Base-by-base conservation (phyloP, 345 rosid genomes). In the Brassica juncea region DNA sequence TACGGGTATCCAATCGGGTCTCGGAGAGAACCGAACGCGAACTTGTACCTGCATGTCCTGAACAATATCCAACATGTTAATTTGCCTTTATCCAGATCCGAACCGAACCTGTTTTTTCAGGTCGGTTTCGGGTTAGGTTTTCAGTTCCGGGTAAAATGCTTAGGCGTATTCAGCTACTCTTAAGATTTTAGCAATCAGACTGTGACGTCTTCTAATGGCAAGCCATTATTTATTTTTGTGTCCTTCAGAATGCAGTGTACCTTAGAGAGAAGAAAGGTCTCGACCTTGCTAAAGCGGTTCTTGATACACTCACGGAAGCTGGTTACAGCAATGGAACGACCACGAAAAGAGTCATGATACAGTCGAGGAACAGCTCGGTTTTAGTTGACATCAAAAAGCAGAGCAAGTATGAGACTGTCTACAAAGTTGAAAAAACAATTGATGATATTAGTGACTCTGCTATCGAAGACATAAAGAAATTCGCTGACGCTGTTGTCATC, bases 331-430 rank as follows among this genome's bases (percentile, higher is more conserved):
- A 81, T 14, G 76, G 57, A 37, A 85, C 75, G 31, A 57, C 82
- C n/a, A 76, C 65, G 55, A 37, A 0, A 54, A 86, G 74, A 62
- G 92, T 92, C 21, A 88, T 91, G 92, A 85, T 92, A 66, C 92
- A 89, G 79, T 91, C 98, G 54, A 81, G 86, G 0, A 62, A 83
- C 67, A 94, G 93, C 75, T 84, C 97, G 2, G 89, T 92, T 68
- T 83, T 94, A 6, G 75, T 31, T 79, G 82, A 82, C 68, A 66
- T 94, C 54, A 94, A 83, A 80, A 86, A 66, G 12, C 77, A 81
- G 11, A 72, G 37, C 28, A 76, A 62, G 3, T 90, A 88, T n/a
- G 82, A 90, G 67, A 90, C 77, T 35, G 93, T 90, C 44, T 90
- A 90, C 82, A 74, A 75, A 70, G 57, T 92, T 54, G 83, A 88